Percentiles rank a stretch among this genome's conserved stretches.
These are phyloP conservation scores for Bromus sterilis DNA, from an alignment of 176 grass and related monocot species.

Conservation along the genomic window DNA sequence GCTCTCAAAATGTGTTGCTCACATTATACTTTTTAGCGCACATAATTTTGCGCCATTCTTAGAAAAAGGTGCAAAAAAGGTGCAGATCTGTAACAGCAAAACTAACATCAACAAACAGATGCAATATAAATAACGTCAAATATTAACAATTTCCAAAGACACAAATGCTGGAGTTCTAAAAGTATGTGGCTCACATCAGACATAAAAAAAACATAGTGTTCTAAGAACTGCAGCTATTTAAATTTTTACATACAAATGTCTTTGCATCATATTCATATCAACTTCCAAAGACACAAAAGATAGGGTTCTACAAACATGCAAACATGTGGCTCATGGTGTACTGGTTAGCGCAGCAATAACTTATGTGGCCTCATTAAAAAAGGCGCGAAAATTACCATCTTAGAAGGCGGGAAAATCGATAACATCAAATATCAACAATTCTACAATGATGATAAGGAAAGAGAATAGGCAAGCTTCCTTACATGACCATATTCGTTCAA, in stretches of 20 bases:
- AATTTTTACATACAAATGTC: neutral
- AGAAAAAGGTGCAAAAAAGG: too few species aligned
- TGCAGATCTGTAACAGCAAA: neutral
- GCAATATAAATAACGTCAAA: neutral
- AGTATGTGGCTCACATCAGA: too few species aligned
- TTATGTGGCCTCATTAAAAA: neutral
- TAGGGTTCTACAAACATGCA: neutral
- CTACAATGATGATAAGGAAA: neutral
- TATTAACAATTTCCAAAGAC: neutral
- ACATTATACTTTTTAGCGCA: neutral
- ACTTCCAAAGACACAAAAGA: neutral
- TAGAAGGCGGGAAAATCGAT: neutral
- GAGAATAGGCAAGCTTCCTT: neutral
- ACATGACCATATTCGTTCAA: conserved; percentile 30
- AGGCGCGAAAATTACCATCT: neutral
- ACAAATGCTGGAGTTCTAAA: too few species aligned
- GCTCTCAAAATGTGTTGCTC: neutral
- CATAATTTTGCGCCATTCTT: too few species aligned
- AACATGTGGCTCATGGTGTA: neutral
- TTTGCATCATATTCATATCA: neutral
- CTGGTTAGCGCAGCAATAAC: neutral
- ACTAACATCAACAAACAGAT: neutral
- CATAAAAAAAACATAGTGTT: neutral
- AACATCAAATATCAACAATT: neutral
- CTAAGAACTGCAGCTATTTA: neutral